A percentile compares a stretch with the other conserved stretches of the same genome.
Evolutionary conservation across 805 yeast species (phyloP).

Genomic region (Scheffersomyces coipomensis): DNA sequence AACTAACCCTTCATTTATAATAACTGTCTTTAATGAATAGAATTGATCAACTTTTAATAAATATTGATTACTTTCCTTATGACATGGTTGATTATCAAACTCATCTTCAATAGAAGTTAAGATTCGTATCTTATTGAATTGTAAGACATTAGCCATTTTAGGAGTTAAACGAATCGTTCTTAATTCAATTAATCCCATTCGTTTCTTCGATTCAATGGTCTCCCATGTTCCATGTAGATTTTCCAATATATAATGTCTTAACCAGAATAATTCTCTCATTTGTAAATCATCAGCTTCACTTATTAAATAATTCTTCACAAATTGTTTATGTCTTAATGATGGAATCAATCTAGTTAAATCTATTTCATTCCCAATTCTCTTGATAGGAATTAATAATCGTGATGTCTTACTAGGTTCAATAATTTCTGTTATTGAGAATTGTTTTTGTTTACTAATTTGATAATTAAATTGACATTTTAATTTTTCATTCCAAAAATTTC

Average conservation of each 20-base stretch:
- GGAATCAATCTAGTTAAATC: slow-evolving; percentile 61
- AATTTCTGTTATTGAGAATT: slow-evolving; percentile 25
- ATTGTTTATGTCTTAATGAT: slow-evolving; percentile 67
- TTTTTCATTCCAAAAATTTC: slow-evolving; percentile 76
- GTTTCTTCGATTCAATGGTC: slow-evolving; percentile 17
- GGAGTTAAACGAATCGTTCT: slow-evolving; percentile 63
- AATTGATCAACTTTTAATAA: slow-evolving; percentile 45
- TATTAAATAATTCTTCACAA: slow-evolving; percentile 54
- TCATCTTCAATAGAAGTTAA: slow-evolving; percentile 26
- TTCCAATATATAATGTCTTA: slow-evolving; percentile 61
- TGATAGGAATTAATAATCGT: slow-evolving; percentile 73
- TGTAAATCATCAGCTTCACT: slow-evolving; percentile 55
- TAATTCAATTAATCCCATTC: slow-evolving; percentile 62
- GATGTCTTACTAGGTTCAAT: slow-evolving; percentile 28
- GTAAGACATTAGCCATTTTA: slow-evolving; percentile 56
- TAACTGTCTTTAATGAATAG: slow-evolving; percentile 47
- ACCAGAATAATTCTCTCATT: slow-evolving; percentile 76
- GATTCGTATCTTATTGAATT: slow-evolving; percentile 47
- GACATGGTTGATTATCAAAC: slow-evolving; percentile 5
- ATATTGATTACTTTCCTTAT: slow-evolving; percentile 26
- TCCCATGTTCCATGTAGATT: slow-evolving; percentile 68
- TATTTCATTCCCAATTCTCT: slow-evolving; percentile 46
- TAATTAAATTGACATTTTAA: slow-evolving; percentile 28
- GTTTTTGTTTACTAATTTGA: slow-evolving; percentile 16
- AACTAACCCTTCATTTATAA: slow-evolving; percentile 47